Base-by-base conservation (phyloP, 805 yeast species). In the Hanseniaspora occidentalis region DNA sequence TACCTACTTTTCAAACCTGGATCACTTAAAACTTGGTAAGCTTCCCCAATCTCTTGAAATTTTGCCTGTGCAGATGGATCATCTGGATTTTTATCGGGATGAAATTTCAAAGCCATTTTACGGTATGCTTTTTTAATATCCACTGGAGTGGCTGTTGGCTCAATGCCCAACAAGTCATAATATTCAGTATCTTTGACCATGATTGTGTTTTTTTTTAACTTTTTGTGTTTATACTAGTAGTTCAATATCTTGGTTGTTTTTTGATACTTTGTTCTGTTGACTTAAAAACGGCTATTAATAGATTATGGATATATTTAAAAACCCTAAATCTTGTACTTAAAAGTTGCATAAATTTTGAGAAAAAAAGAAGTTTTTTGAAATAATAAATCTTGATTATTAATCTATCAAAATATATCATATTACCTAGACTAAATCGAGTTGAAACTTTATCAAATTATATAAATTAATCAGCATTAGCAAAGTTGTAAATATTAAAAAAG, bases 51-150 rank as follows among this genome's bases (percentile, higher is more conserved):
- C 43, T 73, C 83, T 61, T 92, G 96, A 61, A 92, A 92, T 51
- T 80, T 78, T 38, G 72, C 75, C 11, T 89, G 85, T 13, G 98
- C 98, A 10, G 74, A 72, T 31, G 92, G 94, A 57, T 92, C 94
- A 52, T 82, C 78, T n/a, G 94, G 95, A 54, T 89, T 85, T 65
- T 92, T 92, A 59, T 92, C 98, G 1, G 98, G 98, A 59, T 89
- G 98, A 38, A 84, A 82, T 43, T 67, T 69, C 60, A 89, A 81
- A 6, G 97, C 97, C 58, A 77, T 77, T 57, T 82, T 83, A 46
- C 98, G 71, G 61, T 92, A 92, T 0, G 96, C 95, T 58, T 85
- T 85, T 61, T 92, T 92, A 60, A 92, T 84, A 47, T 92, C 95
- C 9, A 73, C 66, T 4, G 78, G 78, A 0, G 82, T 70, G 16